Evolutionary conservation across 805 yeast species (phyloP), one percentile per base, ranked within the genome.

Genomic region (Pichia thaimueangensis): DNA sequence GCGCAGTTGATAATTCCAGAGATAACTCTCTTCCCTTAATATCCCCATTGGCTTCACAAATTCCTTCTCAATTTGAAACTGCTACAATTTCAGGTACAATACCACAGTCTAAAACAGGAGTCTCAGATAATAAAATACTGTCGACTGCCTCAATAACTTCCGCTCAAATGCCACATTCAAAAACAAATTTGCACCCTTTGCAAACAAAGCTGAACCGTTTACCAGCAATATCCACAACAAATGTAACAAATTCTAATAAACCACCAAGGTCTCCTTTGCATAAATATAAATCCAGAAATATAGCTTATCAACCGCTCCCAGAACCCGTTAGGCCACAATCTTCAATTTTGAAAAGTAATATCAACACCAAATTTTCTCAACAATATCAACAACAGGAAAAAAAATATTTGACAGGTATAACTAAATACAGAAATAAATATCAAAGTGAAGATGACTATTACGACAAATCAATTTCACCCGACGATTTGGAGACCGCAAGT

Each of bases 311-410:
- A 28, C n/a, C 30, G 7, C 13, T 39, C 12, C 38, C 35, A 9
- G 43, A 40, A 24, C 47, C 49, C 13, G 51, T 48, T 8, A 47
- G 59, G 35, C 60, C 61, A 3, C 64, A 59, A 39, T 45, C 55
- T 7, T 52, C 62, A 2, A 57, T 63, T 15, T 47, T 63, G 33
- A 53, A 56, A 21, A 53, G 58, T 17, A 63, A 64, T 35, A 44
- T 63, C 27, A 58, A 60, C 24, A 54, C 62, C 2, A 63, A 57
- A 40, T 52, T 55, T 38, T 60, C 62, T 6, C 64, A 63, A 41
- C 70, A 67, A 48, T 76, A 74, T 54, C 63, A 70, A 39, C 76
- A 74, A 29, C 80, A 75, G 51, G 81, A 76, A 52, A 67, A 66
- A 51, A 67, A 72, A 32, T 76, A 76, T 49, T 60, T 76, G 43